Evolutionary conservation across 2,329 filamentous ascomycete species (phyloP), one percentile per base, ranked within the genome.

Genomic region (Cladophialophora bantiana): DNA sequence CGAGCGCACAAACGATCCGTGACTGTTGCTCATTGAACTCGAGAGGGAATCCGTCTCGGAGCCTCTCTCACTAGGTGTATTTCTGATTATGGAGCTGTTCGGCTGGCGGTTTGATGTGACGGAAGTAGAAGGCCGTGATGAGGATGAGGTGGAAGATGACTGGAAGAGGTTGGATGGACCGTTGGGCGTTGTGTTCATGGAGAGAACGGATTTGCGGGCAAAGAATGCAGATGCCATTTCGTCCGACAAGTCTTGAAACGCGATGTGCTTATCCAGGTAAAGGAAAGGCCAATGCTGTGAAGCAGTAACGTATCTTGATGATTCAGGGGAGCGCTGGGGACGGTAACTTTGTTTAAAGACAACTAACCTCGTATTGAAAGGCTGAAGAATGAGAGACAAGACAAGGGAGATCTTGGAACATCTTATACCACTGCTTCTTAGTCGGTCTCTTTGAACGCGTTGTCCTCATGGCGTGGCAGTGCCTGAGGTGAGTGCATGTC

Each of bases 141-240:
- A 62, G 4, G 59, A 26, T 57, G 57, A 38, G n/a, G 55, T 15
- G 9, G 62, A 45, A 2, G 45, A 12, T 3, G 62, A 53, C 18
- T 59, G 56, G 36, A 57, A 54, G 18, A 60, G 9, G n/a, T 35
- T 31, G 12, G 52, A 15, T 1, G 57, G 15, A n/a, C 50, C 36
- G 38, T 31, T 20, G 12, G 52, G 58, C 4, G 64, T 34, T 4
- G 64, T 52, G 52, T 66, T 59, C 18, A 61, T 62, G 32, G 64
- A 58, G 45, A 61, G 58, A 18, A 61, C 38, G 12, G 64, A 62
- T 62, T 54, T 62, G 52, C 64, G 58, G 15, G 64, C 64, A 15
- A 66, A 62, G 59, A 57, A 66, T 38, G 57, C 64, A 2, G 64
- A 66, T 52, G 64, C 58, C 59, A 62, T 62, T 40, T 34, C 53